Evolutionary conservation across 306 rosid genomes (phyloP).

Genomic region (Rosa rugosa): DNA sequence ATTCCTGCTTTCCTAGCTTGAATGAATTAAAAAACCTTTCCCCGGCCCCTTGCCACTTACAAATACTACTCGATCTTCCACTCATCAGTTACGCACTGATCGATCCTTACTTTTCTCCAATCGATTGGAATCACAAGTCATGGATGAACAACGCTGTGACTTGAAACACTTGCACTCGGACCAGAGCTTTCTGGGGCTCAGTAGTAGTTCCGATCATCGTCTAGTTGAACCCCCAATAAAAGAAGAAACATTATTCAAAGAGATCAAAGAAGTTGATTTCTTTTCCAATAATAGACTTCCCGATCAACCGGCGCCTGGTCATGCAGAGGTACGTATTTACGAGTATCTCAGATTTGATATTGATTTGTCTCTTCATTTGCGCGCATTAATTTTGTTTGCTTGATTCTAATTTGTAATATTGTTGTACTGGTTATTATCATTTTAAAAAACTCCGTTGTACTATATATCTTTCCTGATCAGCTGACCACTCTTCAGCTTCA

Average conservation of each 20-base stretch:
- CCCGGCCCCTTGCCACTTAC: neutral
- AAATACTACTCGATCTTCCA: neutral
- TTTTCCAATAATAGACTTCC: neutral
- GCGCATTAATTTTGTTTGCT: neutral
- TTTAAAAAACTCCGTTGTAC: neutral
- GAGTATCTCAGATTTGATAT: neutral
- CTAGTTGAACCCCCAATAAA: no score
- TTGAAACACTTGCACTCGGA: neutral
- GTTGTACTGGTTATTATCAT: neutral
- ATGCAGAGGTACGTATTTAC: neutral
- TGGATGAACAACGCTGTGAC: neutral
- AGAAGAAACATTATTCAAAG: no score
- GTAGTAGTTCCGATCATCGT: no score
- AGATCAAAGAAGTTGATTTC: no score
- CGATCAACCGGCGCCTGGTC: neutral
- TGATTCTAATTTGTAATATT: neutral
- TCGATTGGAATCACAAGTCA: neutral
- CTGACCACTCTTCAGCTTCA: neutral
- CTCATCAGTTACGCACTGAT: neutral
- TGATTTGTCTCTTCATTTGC: neutral
- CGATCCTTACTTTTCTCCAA: neutral
- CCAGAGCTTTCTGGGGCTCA: no score
- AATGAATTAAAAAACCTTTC: neutral
- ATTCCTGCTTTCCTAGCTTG: neutral
- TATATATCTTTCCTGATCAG: neutral